A percentile compares a stretch with the other conserved stretches of the same genome.
phyloP scores from a whole-genome alignment of 768 basidiomycete genomes.

The Lactarius akahatsu region DNA sequence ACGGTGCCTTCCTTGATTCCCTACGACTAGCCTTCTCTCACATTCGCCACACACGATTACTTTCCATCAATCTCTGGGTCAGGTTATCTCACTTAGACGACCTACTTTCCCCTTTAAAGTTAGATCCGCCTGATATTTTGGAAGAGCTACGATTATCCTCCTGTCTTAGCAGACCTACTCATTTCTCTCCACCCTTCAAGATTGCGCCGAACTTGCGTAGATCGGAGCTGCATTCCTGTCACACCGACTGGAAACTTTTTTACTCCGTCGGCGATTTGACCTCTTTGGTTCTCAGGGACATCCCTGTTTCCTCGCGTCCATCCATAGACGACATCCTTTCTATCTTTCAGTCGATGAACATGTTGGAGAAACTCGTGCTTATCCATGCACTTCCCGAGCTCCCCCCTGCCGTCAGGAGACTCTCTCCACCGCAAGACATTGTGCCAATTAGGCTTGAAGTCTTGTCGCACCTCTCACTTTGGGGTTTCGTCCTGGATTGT shows the following conservation, averaged over 20 bases:
- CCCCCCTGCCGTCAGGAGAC: constrained; percentile 3
- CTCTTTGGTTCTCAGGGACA: constrained; percentile 7
- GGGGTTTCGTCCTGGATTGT: constrained; percentile 17
- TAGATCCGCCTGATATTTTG: constrained; percentile 11
- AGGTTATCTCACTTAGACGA: background rate
- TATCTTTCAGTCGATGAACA: constrained; percentile 12
- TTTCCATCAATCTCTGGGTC: background rate
- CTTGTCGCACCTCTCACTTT: constrained; percentile 4
- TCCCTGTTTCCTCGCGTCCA: constrained; percentile 3
- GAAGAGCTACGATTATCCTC: constrained; percentile 12
- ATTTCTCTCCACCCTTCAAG: constrained; percentile 2
- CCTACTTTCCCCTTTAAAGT: background rate
- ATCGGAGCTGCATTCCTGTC: constrained; percentile 6
- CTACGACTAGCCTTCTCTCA: constrained; percentile 22
- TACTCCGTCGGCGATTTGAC: constrained; percentile 16
- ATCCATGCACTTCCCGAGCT: constrained; percentile 13
- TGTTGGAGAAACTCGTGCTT: constrained; percentile 9
- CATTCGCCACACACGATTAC: constrained; percentile 20
- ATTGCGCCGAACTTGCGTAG: constrained; percentile 15
- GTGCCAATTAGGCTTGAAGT: constrained; percentile 13
- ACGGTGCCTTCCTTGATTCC: constrained; percentile 3
- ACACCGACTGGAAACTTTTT: constrained; percentile 16
- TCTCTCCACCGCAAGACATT: constrained; percentile 3
- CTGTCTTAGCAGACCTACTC: background rate
- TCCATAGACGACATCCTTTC: constrained; percentile 15